Base-by-base conservation (phyloP, 2,329 filamentous ascomycete genomes). In the Xylaria sp. region DNA sequence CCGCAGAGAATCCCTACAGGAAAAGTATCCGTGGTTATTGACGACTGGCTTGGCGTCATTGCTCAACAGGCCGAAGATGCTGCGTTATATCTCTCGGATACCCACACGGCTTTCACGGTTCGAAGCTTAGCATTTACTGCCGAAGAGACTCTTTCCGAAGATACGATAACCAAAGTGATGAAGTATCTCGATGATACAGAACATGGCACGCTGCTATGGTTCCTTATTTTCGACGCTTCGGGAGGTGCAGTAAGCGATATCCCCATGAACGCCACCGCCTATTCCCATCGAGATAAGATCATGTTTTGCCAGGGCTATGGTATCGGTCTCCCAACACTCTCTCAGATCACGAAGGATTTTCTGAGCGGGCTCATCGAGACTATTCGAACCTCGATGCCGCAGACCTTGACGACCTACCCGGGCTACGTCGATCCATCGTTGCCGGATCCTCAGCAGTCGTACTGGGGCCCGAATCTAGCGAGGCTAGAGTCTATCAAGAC, bases 281-380 rank as follows among this genome's bases (percentile, higher is more conserved):
- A 89, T 72, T 83, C 85, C 0, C 89, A 91, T 72, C 85, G 89
- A 53, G 86, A 91, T 79, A 87, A 87, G 69, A 71, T 90, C 45
- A 85, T 90, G 77, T 89, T 88, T 79, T 84, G 88, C 73, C 87
- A 91, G 73, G 86, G 84, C 0, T 90, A 90, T 72, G 86, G 82
- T 9, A 73, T 90, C 50, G 85, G 84, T 20, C 71, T 87, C 0
- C 78, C 81, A 0, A 77, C 77, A 1, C 73, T 89, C 15, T 80
- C 79, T 1, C 68, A 79, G n/a, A 79, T 77, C 13, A 86, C 84
- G 1, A 82, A 79, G 61, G 71, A 77, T 0, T 89, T 90, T 61
- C 74, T 89, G 44, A 77, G 80, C 17, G 83, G 83, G 5, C 79
- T 90, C 51, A 84, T 88, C 72, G 67, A 77, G 13, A 79, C 72